A percentile compares a stretch with the other conserved stretches of the same genome.
These are phyloP conservation scores for Colletotrichum godetiae DNA, from an alignment of 2,329 filamentous ascomycete genomes.

Conservation along the genomic window DNA sequence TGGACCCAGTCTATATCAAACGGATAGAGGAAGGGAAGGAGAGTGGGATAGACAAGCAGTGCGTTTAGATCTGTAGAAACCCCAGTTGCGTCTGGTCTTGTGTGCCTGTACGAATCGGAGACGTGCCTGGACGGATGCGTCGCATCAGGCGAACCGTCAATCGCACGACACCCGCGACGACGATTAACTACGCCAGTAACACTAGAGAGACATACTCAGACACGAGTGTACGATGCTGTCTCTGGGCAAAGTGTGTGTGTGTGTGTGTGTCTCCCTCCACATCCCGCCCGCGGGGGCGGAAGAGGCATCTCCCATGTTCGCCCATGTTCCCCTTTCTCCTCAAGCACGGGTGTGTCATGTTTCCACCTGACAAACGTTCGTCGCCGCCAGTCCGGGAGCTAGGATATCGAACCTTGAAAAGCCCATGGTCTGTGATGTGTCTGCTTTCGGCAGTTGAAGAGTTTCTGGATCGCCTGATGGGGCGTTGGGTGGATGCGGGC, in stretches of 20 bases:
- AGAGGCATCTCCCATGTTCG: neutral
- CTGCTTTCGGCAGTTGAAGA: conserved; percentile 11
- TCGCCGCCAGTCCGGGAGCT: conserved; percentile 17
- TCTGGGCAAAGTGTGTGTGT: neutral
- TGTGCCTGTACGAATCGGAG: conserved; percentile 2
- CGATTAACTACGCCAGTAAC: neutral
- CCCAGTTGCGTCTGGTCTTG: neutral
- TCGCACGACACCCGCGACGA: neutral
- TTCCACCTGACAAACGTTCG: conserved; percentile 25
- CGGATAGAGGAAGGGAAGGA: neutral
- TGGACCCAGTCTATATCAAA: neutral
- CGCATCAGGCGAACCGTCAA: conserved; percentile 15
- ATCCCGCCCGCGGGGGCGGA: neutral
- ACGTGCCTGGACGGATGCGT: neutral
- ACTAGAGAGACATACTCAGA: neutral
- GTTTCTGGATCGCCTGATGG: neutral
- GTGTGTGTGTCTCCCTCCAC: conserved; percentile 1
- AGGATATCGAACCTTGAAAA: conserved; percentile 9
- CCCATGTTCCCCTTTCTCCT: neutral
- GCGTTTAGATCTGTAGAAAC: neutral
- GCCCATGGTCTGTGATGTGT: neutral
- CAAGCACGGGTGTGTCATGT: conserved; percentile 20
- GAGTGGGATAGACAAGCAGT: neutral
- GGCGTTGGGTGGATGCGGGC: neutral
- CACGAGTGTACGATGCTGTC: neutral